Conservation (phyloP, 177 flowering plant genomes). For the Telopea speciosissima region DNA sequence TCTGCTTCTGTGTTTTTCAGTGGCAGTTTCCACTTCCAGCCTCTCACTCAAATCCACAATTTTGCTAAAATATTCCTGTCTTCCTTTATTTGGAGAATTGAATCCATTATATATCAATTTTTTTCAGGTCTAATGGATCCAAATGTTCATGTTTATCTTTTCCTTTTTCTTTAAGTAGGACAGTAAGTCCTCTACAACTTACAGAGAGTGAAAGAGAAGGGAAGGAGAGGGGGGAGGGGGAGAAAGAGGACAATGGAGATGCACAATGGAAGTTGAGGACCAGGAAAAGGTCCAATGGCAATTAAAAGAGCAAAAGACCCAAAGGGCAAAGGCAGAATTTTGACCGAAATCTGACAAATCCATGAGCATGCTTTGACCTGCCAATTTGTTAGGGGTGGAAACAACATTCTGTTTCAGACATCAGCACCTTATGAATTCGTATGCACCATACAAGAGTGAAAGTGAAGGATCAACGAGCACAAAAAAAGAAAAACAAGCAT, state of each 20-base stretch:
- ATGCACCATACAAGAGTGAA: too few relatives aligned
- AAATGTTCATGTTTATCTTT: not conserved
- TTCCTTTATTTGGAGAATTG: too few relatives aligned
- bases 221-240: not conserved
- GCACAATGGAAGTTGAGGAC: not conserved
- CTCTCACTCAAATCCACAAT: not conserved
- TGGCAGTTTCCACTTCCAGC: not conserved
- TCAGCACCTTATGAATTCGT: too few relatives aligned
- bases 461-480: too few relatives aligned
- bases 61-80: too few relatives aligned
- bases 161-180: not conserved
- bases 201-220: not conserved
- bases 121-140: not conserved
- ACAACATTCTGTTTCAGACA: too few relatives aligned
- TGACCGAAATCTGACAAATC: not conserved
- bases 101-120: not conserved
- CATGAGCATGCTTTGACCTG: not conserved
- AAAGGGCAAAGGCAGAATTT: not conserved
- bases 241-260: not conserved
- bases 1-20: not conserved
- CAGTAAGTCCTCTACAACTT: not conserved
- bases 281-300: not conserved
- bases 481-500: too few relatives aligned
- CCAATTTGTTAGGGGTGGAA: too few relatives aligned
- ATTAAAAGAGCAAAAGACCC: not conserved